phyloP scores from a whole-genome alignment of 139 green algal species.

The Pycnococcus provasolii region DNA sequence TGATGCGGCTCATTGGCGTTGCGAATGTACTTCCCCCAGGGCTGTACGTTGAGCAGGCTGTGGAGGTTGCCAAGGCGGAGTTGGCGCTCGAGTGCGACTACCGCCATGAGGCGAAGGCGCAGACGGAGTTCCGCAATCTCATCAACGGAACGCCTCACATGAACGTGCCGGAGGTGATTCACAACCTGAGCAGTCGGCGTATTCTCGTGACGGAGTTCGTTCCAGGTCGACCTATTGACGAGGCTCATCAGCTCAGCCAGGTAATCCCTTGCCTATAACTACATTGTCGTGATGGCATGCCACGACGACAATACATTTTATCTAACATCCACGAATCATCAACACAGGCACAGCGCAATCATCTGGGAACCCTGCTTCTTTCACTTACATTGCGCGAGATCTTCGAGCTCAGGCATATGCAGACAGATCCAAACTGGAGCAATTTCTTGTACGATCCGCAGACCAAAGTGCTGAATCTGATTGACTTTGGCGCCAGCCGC shows the following conservation, averaged over 20 bases:
- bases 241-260: slow-evolving; percentile 24
- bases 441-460: slow-evolving; percentile 93
- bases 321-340: no score
- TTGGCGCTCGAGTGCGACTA: slow-evolving; percentile 90
- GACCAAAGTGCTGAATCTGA: slow-evolving; percentile 54
- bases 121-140: slow-evolving; percentile 23
- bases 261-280: no score
- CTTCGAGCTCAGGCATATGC: slow-evolving; percentile 72
- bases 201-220: slow-evolving; percentile 77
- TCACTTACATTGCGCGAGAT: slow-evolving; percentile 77
- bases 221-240: slow-evolving; percentile 67
- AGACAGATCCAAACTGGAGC: slow-evolving; percentile 89
- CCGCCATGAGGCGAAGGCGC: slow-evolving; percentile 39
- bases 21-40: slow-evolving; percentile 74
- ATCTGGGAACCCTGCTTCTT: slow-evolving; percentile 68
- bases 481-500: slow-evolving; percentile 80
- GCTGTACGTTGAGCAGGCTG: slow-evolving; percentile 75
- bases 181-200: slow-evolving; percentile 48
- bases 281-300: no score
- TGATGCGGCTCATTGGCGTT: slow-evolving; percentile 71
- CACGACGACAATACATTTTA: no score
- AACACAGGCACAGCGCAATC: slow-evolving; percentile 45
- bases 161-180: slow-evolving; percentile 61
- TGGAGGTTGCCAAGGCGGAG: slow-evolving; percentile 77
- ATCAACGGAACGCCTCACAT: slow-evolving; percentile 34